Evolutionary conservation across 305 asterid genomes (phyloP), one percentile per base, ranked within the genome.

Genomic region (Salvia sclarea): DNA sequence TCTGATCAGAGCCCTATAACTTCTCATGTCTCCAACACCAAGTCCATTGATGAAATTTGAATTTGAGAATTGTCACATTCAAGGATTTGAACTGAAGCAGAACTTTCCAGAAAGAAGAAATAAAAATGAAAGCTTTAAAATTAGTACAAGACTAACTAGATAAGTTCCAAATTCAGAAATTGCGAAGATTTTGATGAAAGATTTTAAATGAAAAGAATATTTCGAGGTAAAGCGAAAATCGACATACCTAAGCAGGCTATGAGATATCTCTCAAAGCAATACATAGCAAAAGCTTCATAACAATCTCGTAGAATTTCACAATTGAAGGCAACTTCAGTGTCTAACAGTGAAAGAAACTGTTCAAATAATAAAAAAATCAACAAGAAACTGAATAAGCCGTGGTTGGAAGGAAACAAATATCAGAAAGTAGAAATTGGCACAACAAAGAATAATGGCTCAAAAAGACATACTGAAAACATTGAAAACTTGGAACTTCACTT

Each of bases 221-320:
- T 10, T 59, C 48, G 21, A 31, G 21, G 24, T 56, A 18, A 21
- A 60, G 66, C 1, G 28, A 55, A 18, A 17, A 37, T 28, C 43
- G 70, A 44, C 92, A 78, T 82, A 90, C 98, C 98, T 80, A 93
- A 83, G 83, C 98, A 88, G 77, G 98, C 98, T 61, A 93, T 90
- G 77, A 93, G 96, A 79, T 90, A 93, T 83, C 98, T 90, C 88
- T 91, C 97, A 50, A 93, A 93, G 96, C 96, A 93, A 78, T 93
- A 93, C 76, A 93, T 75, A 10, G 98, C 98, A 81, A 93, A 90
- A 48, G 98, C 98, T 83, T 93, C 98, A 72, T 93, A 93, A 81
- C 98, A 93, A 81, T 93, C 98, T 66, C 98, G 84, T 71, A 93
- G 77, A 68, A 87, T 75, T 84, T 84, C 96, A 72, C 84, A 85